phyloP scores from a whole-genome alignment of 2,329 filamentous ascomycete genomes.

The Ceratocystis cubensis region DNA sequence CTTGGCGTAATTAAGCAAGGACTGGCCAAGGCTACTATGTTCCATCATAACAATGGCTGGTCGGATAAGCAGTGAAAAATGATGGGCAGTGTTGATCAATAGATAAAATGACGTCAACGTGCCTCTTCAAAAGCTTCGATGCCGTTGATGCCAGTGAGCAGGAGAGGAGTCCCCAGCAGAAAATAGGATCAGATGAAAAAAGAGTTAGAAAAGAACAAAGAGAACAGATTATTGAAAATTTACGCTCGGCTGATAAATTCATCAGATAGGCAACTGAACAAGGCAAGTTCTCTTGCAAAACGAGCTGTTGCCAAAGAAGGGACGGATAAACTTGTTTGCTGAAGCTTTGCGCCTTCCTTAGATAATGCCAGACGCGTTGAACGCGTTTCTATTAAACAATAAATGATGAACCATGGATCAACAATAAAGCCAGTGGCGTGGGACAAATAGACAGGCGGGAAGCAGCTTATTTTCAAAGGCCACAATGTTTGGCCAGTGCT shows the following conservation, averaged over 20 bases:
- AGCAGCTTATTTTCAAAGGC: not conserved
- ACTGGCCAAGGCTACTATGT: constrained; percentile 14
- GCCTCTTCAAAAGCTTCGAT: not conserved
- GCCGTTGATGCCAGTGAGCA: not conserved
- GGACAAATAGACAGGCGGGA: not conserved
- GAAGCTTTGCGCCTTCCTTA: constrained; percentile 6
- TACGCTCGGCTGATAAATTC: not conserved
- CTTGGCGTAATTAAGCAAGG: constrained; percentile 18
- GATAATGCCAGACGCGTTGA: constrained; percentile 13
- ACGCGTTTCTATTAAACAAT: constrained; percentile 13
- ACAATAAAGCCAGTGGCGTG: constrained; percentile 4
- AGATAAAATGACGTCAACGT: constrained; percentile 6
- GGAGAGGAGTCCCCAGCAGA: not conserved
- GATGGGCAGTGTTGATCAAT: not conserved
- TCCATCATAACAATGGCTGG: constrained; percentile 8
- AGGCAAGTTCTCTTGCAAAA: not conserved
- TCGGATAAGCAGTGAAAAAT: not conserved
- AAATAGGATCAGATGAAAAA: not conserved
- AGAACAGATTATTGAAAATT: not conserved
- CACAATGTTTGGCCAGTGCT: too few relatives aligned
- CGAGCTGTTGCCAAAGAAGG: not conserved
- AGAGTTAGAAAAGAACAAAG: not conserved
- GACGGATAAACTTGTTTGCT: not conserved
- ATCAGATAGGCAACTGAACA: not conserved
- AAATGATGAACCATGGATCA: not conserved